Base-by-base conservation (phyloP, 2,329 filamentous ascomycete genomes). In the Colletotrichum sp. region DNA sequence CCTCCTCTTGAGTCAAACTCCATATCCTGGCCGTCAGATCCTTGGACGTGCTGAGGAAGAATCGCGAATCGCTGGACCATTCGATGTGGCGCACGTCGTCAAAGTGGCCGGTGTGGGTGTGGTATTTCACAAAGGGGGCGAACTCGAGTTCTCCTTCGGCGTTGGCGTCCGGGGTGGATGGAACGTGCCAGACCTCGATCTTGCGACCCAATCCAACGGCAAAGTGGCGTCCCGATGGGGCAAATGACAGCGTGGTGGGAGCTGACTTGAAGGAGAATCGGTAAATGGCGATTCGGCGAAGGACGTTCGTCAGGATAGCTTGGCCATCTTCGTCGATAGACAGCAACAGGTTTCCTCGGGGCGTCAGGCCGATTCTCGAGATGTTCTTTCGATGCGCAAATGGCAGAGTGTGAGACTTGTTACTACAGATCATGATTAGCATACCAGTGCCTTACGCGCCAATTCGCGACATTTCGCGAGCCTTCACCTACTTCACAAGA, bases 381-480 rank as follows among this genome's bases (percentile, higher is more conserved):
- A 99, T 98, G 85, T 99, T 99, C 83, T 95, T 96, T 85, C 97
- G 95, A 85, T 99, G 97, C 78, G 96, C 93, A 83, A 99, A 98
- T 27, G 93, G 95, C 15, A 98, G 91, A 13, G 95, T 98, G 82
- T 95, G 91, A 7, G 95, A 97, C 86, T 95, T 97, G 86, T 97
- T 97, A 80, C 95, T 96, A 79, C 9, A 5, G 68, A 29, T 32
- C 2, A 7, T 36, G 15, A 29, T 67, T 34, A 75, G 68, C 11
- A 36, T 66, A 12, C 6, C 32, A 25, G 32, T 15, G 19, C 61
- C 73, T 12, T 25, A 67, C 61, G n/a, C 27, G 36, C 27, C 39
- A 6, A 30, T 25, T 32, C 15, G 59, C 4, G 25, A 27, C 39
- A 8, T 30, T 22, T 32, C 13, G 59, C 4, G 19, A 27, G 44